A percentile compares a stretch with the other conserved stretches of the same genome.
phyloP scores from a whole-genome alignment of 2,329 filamentous ascomycete genomes.

The Aspergillus fructus region DNA sequence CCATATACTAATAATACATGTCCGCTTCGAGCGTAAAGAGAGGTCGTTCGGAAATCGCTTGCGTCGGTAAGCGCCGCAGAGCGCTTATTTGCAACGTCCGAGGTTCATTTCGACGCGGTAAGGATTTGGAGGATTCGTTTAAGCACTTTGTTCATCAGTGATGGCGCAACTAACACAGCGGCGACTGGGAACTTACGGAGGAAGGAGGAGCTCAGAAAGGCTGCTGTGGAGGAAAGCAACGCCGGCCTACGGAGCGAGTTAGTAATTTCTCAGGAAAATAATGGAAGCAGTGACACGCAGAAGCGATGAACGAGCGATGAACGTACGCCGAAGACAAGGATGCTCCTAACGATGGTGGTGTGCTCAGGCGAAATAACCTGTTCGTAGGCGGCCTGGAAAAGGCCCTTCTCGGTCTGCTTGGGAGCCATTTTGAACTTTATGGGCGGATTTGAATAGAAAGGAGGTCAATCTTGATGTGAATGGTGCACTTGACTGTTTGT shows the following conservation, averaged over 20 bases:
- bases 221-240: conserved; percentile 67
- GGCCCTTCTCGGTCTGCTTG: conserved; percentile 56
- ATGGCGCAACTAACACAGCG: conserved; percentile 21
- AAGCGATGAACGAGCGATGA: conserved; percentile 32
- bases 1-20: conserved; percentile 25
- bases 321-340: conserved; percentile 68
- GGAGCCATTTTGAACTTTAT: conserved; percentile 56
- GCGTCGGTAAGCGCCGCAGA: not conserved
- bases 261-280: not conserved
- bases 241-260: conserved; percentile 52
- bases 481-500: conserved; percentile 7
- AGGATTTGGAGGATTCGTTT: conserved; percentile 10
- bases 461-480: conserved; percentile 2
- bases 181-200: conserved; percentile 50
- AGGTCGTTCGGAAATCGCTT: conserved; percentile 11
- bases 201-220: conserved; percentile 66
- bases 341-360: conserved; percentile 65
- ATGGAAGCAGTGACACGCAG: not conserved
- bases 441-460: conserved; percentile 1
- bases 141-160: conserved; percentile 19
- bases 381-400: conserved; percentile 60
- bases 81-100: not conserved
- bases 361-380: conserved; percentile 67
- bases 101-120: not conserved
- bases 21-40: conserved; percentile 15